Evolutionary conservation across 108 stramenopile species (phyloP), one percentile per base, ranked within the genome.

Genomic region (Cylindrotheca closterium): DNA sequence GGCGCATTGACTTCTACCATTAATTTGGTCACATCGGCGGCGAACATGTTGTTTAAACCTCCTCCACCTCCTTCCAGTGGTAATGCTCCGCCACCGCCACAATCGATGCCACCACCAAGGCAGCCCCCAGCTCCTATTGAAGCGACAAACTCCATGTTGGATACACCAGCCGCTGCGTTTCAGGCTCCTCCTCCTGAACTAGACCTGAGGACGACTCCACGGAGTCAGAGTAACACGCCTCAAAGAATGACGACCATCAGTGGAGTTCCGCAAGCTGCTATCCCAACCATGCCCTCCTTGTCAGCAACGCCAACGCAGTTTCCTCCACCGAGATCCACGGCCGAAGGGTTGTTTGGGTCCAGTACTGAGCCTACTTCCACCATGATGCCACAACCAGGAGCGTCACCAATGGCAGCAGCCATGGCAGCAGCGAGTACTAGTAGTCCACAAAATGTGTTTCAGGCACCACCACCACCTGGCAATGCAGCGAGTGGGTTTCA

Each of bases 1-100:
- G 72, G 71, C 26, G 77, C 71, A 12, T 27, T 78, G 33, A 59
- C 59, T 28, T 50, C 71, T 23, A 68, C 77, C 27, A 60, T 78
- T 2, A 73, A 73, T 19, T 49, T 73, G 55, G 60, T 78, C 12
- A 45, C 67, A 3, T 67, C 71, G 18, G 77, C 71, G 12, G 77
- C 71, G 2, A 27, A 29, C 1, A 56, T 33, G 32, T 62, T 71
- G 1, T 55, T 62, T 23, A 55, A 19, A 23, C 30, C 42, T 0
- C 58, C 70, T 8, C 28, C 58, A 42, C 33, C 66, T 32, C 55
- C 61, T 50, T 29, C 55, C 1, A 24, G 50, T 22, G 34, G 23
- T 17, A 47, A 60, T 30, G 46, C 61, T 47, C 55, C 58, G 21
- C 56, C 58, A 18, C 26, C 1, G n/a, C 22, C 23, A 29, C 54